phyloP scores from a whole-genome alignment of 345 rosid species.

The Camelina laxa region DNA sequence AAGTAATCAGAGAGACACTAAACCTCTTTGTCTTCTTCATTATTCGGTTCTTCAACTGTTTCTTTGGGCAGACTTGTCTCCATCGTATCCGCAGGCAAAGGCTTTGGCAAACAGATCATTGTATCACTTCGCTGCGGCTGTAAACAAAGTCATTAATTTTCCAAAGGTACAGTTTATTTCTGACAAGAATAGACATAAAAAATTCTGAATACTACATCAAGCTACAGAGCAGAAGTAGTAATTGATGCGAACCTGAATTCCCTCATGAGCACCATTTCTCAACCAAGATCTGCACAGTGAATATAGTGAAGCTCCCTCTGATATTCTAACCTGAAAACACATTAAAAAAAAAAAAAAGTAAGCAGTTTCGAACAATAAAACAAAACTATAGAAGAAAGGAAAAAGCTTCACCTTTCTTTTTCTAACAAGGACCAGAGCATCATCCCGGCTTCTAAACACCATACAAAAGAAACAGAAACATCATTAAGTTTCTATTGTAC shows the following conservation, averaged over 20 bases:
- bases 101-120: slow-evolving; percentile 73
- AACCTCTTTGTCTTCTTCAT: slow-evolving; percentile 63
- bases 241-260: slow-evolving; percentile 59
- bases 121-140: slow-evolving; percentile 65
- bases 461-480: slow-evolving; percentile 16
- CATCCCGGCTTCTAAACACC: slow-evolving; percentile 60
- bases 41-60: slow-evolving; percentile 47
- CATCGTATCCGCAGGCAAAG: slow-evolving; percentile 56
- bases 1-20: slow-evolving; percentile 22
- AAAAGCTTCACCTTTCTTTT: slow-evolving; percentile 66
- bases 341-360: not conserved
- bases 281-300: slow-evolving; percentile 92
- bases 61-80: slow-evolving; percentile 52
- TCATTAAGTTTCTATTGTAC: not conserved
- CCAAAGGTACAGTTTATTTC: slow-evolving; percentile 16
- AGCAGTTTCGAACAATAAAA: not conserved
- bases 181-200: not conserved
- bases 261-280: slow-evolving; percentile 81
- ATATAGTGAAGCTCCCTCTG: slow-evolving; percentile 82
- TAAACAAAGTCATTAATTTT: slow-evolving; percentile 18
- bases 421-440: slow-evolving; percentile 53
- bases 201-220: not conserved
- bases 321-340: slow-evolving; percentile 64
- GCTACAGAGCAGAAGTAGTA: not conserved
- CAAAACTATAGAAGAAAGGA: slow-evolving; percentile 10